phyloP scores from a whole-genome alignment of 305 asterid species.

The Fraxinus latifolia region DNA sequence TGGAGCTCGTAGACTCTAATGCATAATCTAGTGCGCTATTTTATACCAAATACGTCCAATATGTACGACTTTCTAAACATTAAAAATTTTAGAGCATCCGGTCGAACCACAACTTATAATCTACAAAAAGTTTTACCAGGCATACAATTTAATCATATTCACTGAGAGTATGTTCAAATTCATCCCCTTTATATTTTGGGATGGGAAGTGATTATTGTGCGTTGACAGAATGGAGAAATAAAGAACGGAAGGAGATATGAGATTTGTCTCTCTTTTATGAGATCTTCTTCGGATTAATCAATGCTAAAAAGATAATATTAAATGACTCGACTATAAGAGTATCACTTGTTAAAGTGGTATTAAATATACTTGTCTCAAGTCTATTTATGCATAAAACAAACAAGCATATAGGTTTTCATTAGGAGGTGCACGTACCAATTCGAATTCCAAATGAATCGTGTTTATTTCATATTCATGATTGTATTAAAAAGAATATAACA shows the following conservation, averaged over 20 bases:
- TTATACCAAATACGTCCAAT: background rate
- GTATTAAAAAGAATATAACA: background rate
- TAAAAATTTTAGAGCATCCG: background rate
- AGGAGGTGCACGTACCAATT: constrained; percentile 25
- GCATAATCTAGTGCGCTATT: background rate
- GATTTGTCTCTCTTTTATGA: background rate
- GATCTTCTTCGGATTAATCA: background rate
- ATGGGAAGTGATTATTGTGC: background rate
- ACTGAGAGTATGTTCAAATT: background rate
- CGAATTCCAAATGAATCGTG: background rate
- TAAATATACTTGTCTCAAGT: background rate
- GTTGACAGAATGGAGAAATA: background rate
- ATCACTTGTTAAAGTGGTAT: background rate
- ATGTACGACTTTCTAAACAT: background rate
- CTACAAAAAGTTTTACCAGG: background rate
- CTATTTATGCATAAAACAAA: background rate
- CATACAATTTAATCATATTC: background rate
- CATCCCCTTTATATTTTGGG: background rate
- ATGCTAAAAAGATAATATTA: background rate
- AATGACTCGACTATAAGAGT: background rate
- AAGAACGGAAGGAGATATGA: background rate
- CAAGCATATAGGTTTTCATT: background rate
- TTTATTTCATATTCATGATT: constrained; percentile 1
- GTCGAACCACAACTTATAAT: background rate
- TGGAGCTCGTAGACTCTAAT: background rate